Base-by-base conservation (phyloP, 768 basidiomycete genomes). In the Gymnopilus junonius region DNA sequence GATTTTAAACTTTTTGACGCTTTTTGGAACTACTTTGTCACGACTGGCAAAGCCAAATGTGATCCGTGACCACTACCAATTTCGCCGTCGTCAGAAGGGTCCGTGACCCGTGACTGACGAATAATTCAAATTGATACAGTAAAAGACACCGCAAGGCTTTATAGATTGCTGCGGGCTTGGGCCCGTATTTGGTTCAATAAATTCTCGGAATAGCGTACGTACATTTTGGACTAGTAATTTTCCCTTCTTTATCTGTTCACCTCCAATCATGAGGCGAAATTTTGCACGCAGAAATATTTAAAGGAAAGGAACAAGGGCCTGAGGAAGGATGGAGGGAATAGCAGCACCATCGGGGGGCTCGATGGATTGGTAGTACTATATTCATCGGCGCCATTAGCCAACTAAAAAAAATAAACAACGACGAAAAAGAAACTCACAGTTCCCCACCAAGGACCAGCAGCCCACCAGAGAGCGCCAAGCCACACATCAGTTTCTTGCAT, bases 381-480 rank as follows among this genome's bases (percentile, higher is more conserved):
- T 56, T 48, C 65, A 51, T 27, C 57, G 34, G 32, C 42, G 37
- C 50, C 29, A 45, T 46, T 31, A 25, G 55, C 56, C 54, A 34
- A 32, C 45, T 27, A 21, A 29, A 15, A 12, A 8, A 51, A 53
- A 46, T 20, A 1, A 40, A 51, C 39, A 39, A 10, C 40, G 2
- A 53, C 55, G 35, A 60, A 48, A 32, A 64, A 23, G 40, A 34
- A 23, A 83, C 84, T 75, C 67, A 85, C 85, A 72, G 64, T 70
- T 35, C 79, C 82, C 85, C 85, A 86, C 85, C 86, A 87, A 45
- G 84, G 86, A 1, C 87, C 87, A 63, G 86, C 86, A 62, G 86
- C 85, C 87, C 86, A 87, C 83, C 83, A 87, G 27, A 70, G 31
- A 57, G 69, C 71, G 63, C 78, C 87, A 60, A 88, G 75, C 87